A percentile compares a stretch with the other conserved stretches of the same genome.
phyloP scores from a whole-genome alignment of 1,139 yeast genomes.

The Candida tropicalis region DNA sequence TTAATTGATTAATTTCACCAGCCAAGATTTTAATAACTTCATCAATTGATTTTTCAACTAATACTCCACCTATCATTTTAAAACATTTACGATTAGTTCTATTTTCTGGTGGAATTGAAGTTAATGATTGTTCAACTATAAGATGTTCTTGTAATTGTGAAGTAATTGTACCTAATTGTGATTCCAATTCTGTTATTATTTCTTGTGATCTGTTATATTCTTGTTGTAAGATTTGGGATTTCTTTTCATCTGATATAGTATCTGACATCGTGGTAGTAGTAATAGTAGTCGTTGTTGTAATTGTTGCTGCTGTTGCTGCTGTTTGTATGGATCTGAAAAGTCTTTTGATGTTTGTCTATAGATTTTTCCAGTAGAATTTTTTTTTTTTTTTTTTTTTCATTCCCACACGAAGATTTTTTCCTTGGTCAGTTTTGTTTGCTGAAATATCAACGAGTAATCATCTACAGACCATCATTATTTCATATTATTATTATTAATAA shows the following conservation, averaged over 20 bases:
- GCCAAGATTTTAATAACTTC: constrained; percentile 72
- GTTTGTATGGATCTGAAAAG: no score
- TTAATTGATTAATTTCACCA: constrained; percentile 54
- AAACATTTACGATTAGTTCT: constrained; percentile 73
- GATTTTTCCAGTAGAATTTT: background rate
- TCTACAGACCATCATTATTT: no score
- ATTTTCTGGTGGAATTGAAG: constrained; percentile 34
- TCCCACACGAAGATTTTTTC: no score
- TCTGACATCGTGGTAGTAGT: constrained; percentile 1
- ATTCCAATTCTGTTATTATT: constrained; percentile 56
- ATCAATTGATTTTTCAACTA: constrained; percentile 78
- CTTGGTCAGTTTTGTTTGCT: no score
- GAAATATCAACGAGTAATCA: no score
- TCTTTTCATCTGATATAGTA: constrained; percentile 36
- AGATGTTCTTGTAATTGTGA: constrained; percentile 46
- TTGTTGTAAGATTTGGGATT: constrained; percentile 54
- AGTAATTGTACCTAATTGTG: constrained; percentile 53
- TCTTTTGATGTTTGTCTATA: background rate
- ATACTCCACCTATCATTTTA: constrained; percentile 93
- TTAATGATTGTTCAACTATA: constrained; percentile 40
- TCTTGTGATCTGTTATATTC: constrained; percentile 68
- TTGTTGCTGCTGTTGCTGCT: no score
- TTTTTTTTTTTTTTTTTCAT: background rate
- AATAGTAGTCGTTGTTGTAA: background rate
- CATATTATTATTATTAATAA: no score